Evolutionary conservation across 1,284 basidiomycete species (phyloP).

Genomic region (Ceratobasidium sp.): DNA sequence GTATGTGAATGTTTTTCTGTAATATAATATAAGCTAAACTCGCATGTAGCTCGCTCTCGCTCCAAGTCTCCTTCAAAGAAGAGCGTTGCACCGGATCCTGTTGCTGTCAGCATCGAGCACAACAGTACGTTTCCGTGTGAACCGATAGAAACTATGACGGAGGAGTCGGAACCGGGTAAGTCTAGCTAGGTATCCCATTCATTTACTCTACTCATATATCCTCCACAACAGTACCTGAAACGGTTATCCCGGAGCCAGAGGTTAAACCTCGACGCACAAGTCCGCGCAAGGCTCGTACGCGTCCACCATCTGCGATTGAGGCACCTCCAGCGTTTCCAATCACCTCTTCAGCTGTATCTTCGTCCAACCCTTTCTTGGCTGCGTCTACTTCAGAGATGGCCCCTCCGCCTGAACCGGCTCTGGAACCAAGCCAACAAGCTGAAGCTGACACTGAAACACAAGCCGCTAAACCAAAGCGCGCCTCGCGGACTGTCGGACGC

Average conservation of each 20-base stretch:
- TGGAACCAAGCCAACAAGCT: not conserved
- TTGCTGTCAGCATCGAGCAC: not conserved
- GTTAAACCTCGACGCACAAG: constrained; percentile 36
- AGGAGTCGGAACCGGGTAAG: constrained; percentile 30
- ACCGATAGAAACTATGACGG: constrained; percentile 10
- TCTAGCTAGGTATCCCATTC: not conserved
- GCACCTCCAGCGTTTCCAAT: not conserved
- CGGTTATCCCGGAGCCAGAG: constrained; percentile 10
- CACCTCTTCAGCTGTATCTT: not conserved
- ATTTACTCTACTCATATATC: not conserved
- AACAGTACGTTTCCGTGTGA: not conserved
- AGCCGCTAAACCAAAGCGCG: constrained; percentile 14
- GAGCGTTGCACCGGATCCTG: not conserved
- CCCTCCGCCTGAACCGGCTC: not conserved
- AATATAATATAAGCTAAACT: not conserved
- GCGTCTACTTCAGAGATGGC: not conserved
- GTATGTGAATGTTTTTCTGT: constrained; percentile 5
- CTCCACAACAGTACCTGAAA: constrained; percentile 12
- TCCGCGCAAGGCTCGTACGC: constrained; percentile 40
- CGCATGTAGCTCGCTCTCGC: constrained; percentile 34
- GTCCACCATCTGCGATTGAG: constrained; percentile 5
- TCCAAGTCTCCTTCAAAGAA: constrained; percentile 42
- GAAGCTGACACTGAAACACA: not conserved
- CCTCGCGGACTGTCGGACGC: constrained; percentile 20
- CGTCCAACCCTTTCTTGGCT: constrained; percentile 6